A percentile compares a stretch with the other conserved stretches of the same genome.
Evolutionary conservation across 75 land plant species (phyloP).

Genomic region (Isoetes taiwanensis): DNA sequence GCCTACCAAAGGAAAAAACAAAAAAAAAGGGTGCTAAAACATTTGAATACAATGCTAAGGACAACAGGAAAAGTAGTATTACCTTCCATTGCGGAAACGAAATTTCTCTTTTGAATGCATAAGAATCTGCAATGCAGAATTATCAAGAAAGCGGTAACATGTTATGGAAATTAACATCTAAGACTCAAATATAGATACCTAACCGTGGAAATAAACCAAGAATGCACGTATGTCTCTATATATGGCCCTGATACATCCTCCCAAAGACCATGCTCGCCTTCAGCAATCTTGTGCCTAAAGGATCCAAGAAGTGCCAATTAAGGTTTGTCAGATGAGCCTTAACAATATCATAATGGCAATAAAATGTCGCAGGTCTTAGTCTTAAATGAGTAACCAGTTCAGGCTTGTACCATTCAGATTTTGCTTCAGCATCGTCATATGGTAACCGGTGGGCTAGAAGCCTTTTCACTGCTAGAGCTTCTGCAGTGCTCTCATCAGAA

Average conservation of each 20-base stretch:
- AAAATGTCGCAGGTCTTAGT: too few species aligned
- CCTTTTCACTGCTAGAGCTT: constrained; percentile 82
- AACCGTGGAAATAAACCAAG: constrained; percentile 76
- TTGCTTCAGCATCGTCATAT: constrained; percentile 48
- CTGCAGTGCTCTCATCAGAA: constrained; percentile 79
- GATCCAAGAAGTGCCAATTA: too few species aligned
- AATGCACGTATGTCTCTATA: constrained; percentile 93
- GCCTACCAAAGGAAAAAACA: too few species aligned
- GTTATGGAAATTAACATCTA: not conserved
- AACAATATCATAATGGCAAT: too few species aligned
- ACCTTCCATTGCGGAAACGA: constrained; percentile 95
- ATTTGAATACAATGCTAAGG: too few species aligned
- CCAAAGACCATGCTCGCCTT: constrained; percentile 89
- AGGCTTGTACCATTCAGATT: constrained; percentile 90
- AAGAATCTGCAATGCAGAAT: constrained; percentile 80
- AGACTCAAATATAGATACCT: constrained; percentile 45
- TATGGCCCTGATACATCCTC: constrained; percentile 81
- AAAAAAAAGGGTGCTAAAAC: too few species aligned
- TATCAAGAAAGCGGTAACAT: too few species aligned
- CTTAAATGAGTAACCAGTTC: too few species aligned
- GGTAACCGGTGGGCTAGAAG: constrained; percentile 90
- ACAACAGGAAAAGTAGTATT: constrained; percentile 2
- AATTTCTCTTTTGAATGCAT: constrained; percentile 51
- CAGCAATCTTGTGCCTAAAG: constrained; percentile 90
- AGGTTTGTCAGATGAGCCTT: too few species aligned